Percentiles rank a stretch among this genome's conserved stretches.
Conservation (phyloP, 176 grass and related monocot species). For the Cenchrus americanus region DNA sequence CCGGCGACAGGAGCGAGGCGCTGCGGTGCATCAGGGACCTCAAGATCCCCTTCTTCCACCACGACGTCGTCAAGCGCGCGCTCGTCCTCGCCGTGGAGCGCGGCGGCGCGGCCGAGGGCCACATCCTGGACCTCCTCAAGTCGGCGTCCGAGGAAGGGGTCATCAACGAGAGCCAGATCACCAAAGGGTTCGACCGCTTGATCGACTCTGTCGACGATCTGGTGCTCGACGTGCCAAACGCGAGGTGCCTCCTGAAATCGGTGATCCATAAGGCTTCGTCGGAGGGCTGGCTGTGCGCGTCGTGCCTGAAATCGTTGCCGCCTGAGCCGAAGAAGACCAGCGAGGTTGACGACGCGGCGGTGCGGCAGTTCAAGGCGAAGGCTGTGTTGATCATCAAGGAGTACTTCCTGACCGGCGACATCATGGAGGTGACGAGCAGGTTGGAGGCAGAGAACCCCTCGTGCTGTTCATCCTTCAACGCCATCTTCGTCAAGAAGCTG, state of each 20-base stretch:
- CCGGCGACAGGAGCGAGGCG: conserved; percentile 55
- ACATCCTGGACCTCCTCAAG: conserved; percentile 62
- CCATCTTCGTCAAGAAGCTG: conserved; percentile 69
- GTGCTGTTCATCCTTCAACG: conserved; percentile 45
- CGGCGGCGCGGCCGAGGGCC: conserved; percentile 40
- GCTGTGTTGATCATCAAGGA: conserved; percentile 45
- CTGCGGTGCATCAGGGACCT: conserved; percentile 65
- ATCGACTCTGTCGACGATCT: conserved; percentile 66
- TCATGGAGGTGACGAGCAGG: conserved; percentile 45
- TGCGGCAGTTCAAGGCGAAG: conserved; percentile 48
- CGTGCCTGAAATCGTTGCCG: conserved; percentile 47
- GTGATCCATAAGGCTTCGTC: conserved; percentile 58
- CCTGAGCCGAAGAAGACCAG: conserved; percentile 40
- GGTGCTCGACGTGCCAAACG: conserved; percentile 75
- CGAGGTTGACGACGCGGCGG: conserved; percentile 36
- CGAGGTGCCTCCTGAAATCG: conserved; percentile 48
- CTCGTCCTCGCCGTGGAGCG: conserved; percentile 72
- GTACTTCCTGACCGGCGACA: conserved; percentile 63
- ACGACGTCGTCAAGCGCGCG: conserved; percentile 78
- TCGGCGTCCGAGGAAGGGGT: conserved; percentile 62
- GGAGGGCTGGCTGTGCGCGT: conserved; percentile 67
- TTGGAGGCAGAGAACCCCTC: conserved; percentile 52
- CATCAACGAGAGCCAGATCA: conserved; percentile 71
- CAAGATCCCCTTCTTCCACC: conserved; percentile 85
- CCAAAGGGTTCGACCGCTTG: conserved; percentile 65